Conservation (phyloP, 129 eudicot genomes). For the Erigeron canadensis region DNA sequence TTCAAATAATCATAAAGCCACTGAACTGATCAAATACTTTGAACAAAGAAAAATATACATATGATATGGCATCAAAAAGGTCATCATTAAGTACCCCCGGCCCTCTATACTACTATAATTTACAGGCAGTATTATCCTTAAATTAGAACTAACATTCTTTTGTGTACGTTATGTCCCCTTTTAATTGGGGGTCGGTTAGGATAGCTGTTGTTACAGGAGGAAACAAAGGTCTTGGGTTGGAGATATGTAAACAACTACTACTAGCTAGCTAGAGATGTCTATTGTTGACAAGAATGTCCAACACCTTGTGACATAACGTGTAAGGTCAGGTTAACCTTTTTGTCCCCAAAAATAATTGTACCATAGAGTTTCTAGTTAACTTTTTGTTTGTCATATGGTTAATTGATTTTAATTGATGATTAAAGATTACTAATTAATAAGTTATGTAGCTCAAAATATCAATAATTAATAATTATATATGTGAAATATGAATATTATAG, state of each 20-base stretch:
- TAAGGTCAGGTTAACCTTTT: no score
- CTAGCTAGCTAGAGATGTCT: no score
- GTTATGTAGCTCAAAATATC: not conserved
- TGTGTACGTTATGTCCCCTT: not conserved
- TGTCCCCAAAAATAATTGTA: not conserved
- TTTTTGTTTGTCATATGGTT: not conserved
- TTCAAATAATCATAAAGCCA: no score
- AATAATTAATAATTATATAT: not conserved
- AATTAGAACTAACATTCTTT: not conserved
- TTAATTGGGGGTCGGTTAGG: conserved; percentile 18
- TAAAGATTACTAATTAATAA: not conserved
- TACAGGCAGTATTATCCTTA: not conserved
- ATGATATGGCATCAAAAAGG: conserved; percentile 8
- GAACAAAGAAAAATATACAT: no score
- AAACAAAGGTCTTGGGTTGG: conserved; percentile 26
- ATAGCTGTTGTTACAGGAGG: conserved; percentile 32
- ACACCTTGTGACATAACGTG: no score
- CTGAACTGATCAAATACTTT: no score
- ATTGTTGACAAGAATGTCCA: no score
- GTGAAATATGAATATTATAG: not conserved
- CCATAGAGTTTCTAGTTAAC: no score
- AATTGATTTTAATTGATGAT: not conserved
- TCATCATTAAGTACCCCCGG: not conserved
- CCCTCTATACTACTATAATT: not conserved
- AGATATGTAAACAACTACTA: conserved; percentile 20